Conservation (phyloP, 768 basidiomycete species). For the Rhizopogon vulgaris region DNA sequence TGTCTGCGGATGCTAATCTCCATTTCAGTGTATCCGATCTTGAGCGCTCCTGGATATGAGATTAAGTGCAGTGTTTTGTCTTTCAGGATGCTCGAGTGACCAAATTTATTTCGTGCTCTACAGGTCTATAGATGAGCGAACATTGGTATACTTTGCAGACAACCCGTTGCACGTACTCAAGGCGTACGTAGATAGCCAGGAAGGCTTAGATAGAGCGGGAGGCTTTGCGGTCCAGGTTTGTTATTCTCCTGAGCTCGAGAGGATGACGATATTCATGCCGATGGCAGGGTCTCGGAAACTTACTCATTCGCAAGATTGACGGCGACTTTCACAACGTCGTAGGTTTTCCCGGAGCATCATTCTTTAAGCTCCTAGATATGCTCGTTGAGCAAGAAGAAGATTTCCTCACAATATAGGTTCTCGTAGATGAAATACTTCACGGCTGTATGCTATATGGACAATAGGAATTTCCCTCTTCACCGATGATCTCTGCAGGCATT, state of each 20-base stretch:
- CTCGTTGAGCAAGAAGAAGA: slow-evolving; percentile 71
- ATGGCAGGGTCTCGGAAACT: slow-evolving; percentile 67
- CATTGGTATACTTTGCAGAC: slow-evolving; percentile 72
- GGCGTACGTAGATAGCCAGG: slow-evolving; percentile 81
- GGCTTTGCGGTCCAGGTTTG: slow-evolving; percentile 91
- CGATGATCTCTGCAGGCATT: too few relatives aligned
- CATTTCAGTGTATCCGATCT: slow-evolving; percentile 59
- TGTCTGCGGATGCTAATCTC: background rate
- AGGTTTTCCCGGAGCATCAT: slow-evolving; percentile 86
- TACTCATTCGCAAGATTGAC: slow-evolving; percentile 79
- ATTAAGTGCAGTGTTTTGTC: slow-evolving; percentile 42
- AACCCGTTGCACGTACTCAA: slow-evolving; percentile 51
- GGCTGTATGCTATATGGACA: background rate
- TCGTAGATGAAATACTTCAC: background rate
- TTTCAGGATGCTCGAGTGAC: background rate
- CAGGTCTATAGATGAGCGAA: slow-evolving; percentile 79
- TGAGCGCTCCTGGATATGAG: slow-evolving; percentile 70
- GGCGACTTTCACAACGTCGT: slow-evolving; percentile 90
- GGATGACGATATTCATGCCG: background rate
- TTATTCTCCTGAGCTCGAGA: background rate
- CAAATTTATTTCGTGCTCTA: background rate
- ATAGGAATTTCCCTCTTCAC: background rate
- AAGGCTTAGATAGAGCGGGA: slow-evolving; percentile 85
- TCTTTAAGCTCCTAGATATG: slow-evolving; percentile 68
- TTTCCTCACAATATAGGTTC: slow-evolving; percentile 38